Conservation (phyloP, 257 asterid genomes). For the Solanum peruvianum region DNA sequence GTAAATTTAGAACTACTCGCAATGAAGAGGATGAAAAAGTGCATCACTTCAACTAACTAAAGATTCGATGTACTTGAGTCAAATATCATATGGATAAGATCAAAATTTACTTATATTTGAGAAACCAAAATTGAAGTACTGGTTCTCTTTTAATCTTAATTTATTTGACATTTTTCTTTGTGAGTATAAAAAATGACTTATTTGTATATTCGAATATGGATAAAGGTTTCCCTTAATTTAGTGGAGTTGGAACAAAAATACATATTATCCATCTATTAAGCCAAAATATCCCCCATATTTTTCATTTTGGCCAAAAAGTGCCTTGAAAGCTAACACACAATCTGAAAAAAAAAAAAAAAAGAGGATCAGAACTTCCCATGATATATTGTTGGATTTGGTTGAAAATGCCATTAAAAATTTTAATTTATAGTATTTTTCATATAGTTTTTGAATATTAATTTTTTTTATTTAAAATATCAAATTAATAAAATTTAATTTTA, state of each 20-base stretch:
- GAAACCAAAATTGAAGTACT: too few species aligned
- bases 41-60: neutral
- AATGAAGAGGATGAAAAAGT: neutral
- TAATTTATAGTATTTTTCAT: too few species aligned
- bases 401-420: too few species aligned
- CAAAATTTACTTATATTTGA: neutral
- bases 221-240: neutral
- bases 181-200: neutral
- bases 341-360: neutral
- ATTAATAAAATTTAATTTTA: too few species aligned
- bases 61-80: neutral
- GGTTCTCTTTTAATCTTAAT: too few species aligned
- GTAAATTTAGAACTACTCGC: neutral
- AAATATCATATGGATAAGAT: neutral
- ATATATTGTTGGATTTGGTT: neutral
- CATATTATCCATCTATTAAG: neutral
- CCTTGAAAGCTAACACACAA: neutral
- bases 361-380: neutral
- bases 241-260: neutral
- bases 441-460: too few species aligned
- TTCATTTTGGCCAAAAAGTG: neutral
- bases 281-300: neutral
- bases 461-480: too few species aligned
- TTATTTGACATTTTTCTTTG: neutral
- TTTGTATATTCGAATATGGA: too few species aligned